Evolutionary conservation across 2,329 filamentous ascomycete species (phyloP).

Genomic region (Xylariomycetidae sp.): DNA sequence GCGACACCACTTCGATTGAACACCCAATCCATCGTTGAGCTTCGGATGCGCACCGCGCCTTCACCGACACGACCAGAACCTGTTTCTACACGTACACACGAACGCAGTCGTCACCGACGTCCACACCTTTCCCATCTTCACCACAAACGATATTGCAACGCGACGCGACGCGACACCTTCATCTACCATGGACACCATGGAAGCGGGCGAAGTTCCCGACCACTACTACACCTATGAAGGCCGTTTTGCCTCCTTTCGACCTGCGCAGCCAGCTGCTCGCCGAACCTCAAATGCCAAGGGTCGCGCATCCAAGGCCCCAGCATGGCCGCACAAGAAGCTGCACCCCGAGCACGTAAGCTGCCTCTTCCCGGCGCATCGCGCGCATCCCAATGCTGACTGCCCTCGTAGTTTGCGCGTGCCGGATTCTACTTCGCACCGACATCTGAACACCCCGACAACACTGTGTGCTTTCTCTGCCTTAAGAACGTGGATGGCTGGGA

Average conservation of each 20-base stretch:
- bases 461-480: conserved; percentile 79
- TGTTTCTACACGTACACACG: too few species aligned
- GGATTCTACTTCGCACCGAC: conserved; percentile 86
- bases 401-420: conserved; percentile 70
- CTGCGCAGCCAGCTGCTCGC: conserved; percentile 55
- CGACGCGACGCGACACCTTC: conserved; percentile 1
- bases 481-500: conserved; percentile 91
- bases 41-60: too few species aligned
- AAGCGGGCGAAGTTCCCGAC: conserved; percentile 33
- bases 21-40: too few species aligned
- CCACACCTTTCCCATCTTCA: neutral
- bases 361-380: conserved; percentile 2
- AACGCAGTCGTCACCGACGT: neutral
- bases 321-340: conserved; percentile 75
- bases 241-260: conserved; percentile 75
- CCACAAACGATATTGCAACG: neutral
- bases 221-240: conserved; percentile 61
- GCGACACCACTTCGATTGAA: too few species aligned
- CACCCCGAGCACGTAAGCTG: conserved; percentile 55
- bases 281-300: conserved; percentile 63
- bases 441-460: conserved; percentile 74
- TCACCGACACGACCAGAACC: too few species aligned
- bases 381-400: conserved; percentile 8
- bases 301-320: conserved; percentile 48
- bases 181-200: conserved; percentile 14